phyloP scores from a whole-genome alignment of 495 filamentous ascomycete species.

The Daldinia caldariorum region DNA sequence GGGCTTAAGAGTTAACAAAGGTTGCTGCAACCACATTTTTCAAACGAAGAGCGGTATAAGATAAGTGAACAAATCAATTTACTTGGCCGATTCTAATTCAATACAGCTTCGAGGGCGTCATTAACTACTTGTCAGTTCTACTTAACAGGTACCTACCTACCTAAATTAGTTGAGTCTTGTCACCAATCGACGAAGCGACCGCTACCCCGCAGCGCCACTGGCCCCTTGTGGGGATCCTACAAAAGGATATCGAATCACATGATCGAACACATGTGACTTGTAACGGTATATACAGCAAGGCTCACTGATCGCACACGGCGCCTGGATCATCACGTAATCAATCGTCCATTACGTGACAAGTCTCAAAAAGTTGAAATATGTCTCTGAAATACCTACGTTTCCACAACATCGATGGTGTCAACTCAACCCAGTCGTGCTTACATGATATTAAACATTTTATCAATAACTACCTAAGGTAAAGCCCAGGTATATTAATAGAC shows the following conservation, averaged over 20 bases:
- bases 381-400: background rate
- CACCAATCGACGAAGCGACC: too few relatives aligned
- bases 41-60: constrained; percentile 1
- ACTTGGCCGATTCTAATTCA: background rate
- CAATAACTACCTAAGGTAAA: background rate
- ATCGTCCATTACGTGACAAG: too few relatives aligned
- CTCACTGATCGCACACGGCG: too few relatives aligned
- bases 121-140: background rate
- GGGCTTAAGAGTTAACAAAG: background rate
- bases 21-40: background rate
- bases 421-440: background rate
- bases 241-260: too few relatives aligned
- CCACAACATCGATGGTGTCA: background rate
- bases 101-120: background rate
- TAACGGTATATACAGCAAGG: too few relatives aligned
- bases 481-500: background rate
- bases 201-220: too few relatives aligned
- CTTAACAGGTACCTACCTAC: too few relatives aligned
- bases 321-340: too few relatives aligned
- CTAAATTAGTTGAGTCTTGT: too few relatives aligned
- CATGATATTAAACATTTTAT: background rate
- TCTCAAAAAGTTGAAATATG: background rate
- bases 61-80: background rate
- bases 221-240: too few relatives aligned
- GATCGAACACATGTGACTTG: too few relatives aligned